Evolutionary conservation across 2,329 filamentous ascomycete species (phyloP), one percentile per base, ranked within the genome.

Genomic region (Furcasterigmium sp.): DNA sequence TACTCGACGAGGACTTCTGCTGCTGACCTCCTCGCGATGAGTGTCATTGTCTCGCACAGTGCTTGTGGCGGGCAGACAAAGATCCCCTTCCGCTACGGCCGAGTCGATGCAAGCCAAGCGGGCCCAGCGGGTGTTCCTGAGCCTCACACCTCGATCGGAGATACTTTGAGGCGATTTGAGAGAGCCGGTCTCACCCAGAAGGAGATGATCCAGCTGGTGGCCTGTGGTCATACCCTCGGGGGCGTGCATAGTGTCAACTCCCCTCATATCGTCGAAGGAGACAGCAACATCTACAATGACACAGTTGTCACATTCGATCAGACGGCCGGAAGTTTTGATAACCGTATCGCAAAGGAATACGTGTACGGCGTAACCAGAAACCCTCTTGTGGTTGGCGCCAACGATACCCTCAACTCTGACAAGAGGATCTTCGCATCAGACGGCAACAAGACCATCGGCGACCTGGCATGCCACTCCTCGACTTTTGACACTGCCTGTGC

Each of bases 371-470:
- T 48, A 18, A 50, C 52, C 17, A 37, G 51, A 39, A 55, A 55
- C 25, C 52, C 53, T 1, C 47, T 55, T 1, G 52, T 51, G 1
- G 46, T 51, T 20, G 51, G 50, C n/a, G 40, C 41, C 37, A 56
- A 56, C 30, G 46, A 47, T 37, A 53, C 51, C 8, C 47, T 53
- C 3, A 46, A 46, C 28, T 56, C 51, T 8, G 51, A 53, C 37
- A 46, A 37, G 20, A 43, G 53, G 28, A 54, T 56, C 30, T 56
- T 56, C 23, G 42, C 41, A 11, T 46, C 47, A 8, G 53, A 56
- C 37, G 53, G 53, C 2, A 71, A 72, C 53, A 59, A 56, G 18
- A 72, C 68, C 1, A 67, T 75, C 37, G 54, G 51, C 18, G 54
- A 58, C 2, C 53, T 74, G 52, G 59, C 61, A 4, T 54, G 64